Evolutionary conservation across 331 rosid genomes (phyloP).

Genomic region (Cydonia oblonga): DNA sequence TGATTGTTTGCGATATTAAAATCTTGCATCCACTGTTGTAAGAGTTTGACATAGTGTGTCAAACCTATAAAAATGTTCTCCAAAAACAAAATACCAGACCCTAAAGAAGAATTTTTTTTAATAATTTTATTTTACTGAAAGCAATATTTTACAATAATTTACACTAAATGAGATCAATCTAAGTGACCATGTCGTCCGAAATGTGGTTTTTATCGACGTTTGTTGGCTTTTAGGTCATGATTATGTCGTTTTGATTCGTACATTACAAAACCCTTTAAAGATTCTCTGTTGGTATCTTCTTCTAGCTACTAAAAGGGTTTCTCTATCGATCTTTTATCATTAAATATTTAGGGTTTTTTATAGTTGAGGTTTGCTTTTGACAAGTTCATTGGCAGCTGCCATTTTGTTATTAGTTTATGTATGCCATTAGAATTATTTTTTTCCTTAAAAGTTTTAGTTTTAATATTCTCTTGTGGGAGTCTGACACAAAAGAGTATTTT

Average conservation of each 20-base stretch:
- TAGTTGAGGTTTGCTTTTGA: background rate
- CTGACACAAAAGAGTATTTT: background rate
- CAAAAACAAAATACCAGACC: no score
- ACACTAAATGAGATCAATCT: no score
- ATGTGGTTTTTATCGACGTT: no score
- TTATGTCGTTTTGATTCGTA: slow-evolving; percentile 23
- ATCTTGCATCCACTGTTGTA: background rate
- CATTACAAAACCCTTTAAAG: slow-evolving; percentile 11
- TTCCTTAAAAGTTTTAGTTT: background rate
- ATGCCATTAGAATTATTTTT: no score
- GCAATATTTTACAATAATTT: no score
- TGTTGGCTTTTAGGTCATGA: slow-evolving; percentile 15
- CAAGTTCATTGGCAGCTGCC: no score
- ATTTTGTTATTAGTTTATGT: no score
- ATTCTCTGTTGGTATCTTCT: slow-evolving; percentile 18
- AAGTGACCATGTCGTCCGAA: no score
- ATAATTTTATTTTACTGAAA: no score
- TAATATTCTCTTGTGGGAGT: background rate
- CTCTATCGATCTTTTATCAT: background rate
- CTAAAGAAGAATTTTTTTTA: no score
- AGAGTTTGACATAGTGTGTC: no score
- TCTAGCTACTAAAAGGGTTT: slow-evolving; percentile 15
- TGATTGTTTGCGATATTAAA: background rate
- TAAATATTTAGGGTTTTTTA: background rate
- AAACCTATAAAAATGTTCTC: no score